Conservation (phyloP, 2,329 filamentous ascomycete genomes). For the Fusarium buharicum region DNA sequence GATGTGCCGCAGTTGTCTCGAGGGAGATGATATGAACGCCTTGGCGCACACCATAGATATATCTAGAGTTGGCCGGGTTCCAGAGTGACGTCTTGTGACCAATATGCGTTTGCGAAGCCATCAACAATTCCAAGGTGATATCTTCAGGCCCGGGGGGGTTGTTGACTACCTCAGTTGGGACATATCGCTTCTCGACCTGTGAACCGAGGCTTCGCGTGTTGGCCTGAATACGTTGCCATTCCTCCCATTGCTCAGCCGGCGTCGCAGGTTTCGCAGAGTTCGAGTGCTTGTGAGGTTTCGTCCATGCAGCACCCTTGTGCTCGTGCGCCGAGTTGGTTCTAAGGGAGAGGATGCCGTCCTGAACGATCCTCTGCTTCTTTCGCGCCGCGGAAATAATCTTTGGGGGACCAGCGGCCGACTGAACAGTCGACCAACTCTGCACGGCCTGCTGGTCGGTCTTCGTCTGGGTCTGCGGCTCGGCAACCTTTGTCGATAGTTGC, state of each 20-base stretch:
- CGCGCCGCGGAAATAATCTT: constrained; percentile 41
- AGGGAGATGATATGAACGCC: constrained; percentile 94
- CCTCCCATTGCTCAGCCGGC: constrained; percentile 54
- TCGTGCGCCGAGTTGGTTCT: constrained; percentile 50
- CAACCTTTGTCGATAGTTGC: constrained; percentile 48
- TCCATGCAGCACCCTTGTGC: constrained; percentile 50
- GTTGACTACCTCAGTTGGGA: constrained; percentile 71
- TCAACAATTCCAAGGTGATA: constrained; percentile 88
- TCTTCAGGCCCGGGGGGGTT: constrained; percentile 82
- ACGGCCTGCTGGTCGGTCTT: constrained; percentile 15
- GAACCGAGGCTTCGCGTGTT: constrained; percentile 62
- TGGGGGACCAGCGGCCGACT: constrained; percentile 32
- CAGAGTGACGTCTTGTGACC: constrained; percentile 91
- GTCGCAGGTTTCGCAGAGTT: constrained; percentile 52
- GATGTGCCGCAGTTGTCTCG: constrained; percentile 86
- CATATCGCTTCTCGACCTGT: constrained; percentile 65
- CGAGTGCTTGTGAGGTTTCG: constrained; percentile 47
- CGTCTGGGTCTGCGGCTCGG: constrained; percentile 28
- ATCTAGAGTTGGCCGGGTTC: constrained; percentile 93
- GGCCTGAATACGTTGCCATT: constrained; percentile 53
- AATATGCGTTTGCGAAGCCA: constrained; percentile 87
- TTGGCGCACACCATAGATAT: constrained; percentile 90
- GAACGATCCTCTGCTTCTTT: constrained; percentile 51
- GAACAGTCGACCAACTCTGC: constrained; percentile 39
- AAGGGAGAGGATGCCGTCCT: constrained; percentile 50